Evolutionary conservation across 495 filamentous ascomycete species (phyloP), one percentile per base, ranked within the genome.

Genomic region (Annulohypoxylon stygium): DNA sequence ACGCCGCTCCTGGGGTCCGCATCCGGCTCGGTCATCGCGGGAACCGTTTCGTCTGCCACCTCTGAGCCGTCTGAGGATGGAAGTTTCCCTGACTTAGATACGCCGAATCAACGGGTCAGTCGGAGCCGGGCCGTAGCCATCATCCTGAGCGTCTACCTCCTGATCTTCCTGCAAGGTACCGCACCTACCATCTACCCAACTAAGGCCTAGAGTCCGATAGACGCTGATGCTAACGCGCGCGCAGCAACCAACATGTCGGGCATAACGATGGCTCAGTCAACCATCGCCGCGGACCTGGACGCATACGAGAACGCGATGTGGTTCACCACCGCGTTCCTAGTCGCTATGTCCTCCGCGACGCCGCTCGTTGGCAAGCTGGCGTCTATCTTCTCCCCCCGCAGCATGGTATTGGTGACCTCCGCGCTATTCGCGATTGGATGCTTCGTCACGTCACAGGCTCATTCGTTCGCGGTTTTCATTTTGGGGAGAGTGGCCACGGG

Each of bases 261-360:
- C 72, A 88, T 95, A 68, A 79, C 92, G 4, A 94, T 92, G 26
- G 91, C 89, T 1, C 92, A 93, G 79, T 91, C 89, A 2, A 81
- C 82, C 43, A 93, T 95, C 71, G 91, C 92, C 0, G 84, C 83
- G 18, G 92, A 93, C 65, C 81, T 94, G 0, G 85, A 93, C 83
- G 88, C 91, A 8, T 94, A 91, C 75, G 88, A 88, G 26, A 79
- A 89, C 50, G 88, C 88, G 18, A 90, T 87, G 70, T 95, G 92
- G 92, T 91, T 95, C 70, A 93, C 91, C 6, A 90, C 90, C 26
- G 81, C 91, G 1, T 94, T 91, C 77, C 78, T 90, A 80, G 93
- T 95, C 67, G 88, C 90, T 47, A 86, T 88, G 84, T 91, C 90
- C 47, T 90, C 87, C 18, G 81, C 90, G 3, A 84, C 88, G 0